These are phyloP conservation scores for Albizia julibrissin DNA, from an alignment of 306 rosid species.

Conservation along the genomic window DNA sequence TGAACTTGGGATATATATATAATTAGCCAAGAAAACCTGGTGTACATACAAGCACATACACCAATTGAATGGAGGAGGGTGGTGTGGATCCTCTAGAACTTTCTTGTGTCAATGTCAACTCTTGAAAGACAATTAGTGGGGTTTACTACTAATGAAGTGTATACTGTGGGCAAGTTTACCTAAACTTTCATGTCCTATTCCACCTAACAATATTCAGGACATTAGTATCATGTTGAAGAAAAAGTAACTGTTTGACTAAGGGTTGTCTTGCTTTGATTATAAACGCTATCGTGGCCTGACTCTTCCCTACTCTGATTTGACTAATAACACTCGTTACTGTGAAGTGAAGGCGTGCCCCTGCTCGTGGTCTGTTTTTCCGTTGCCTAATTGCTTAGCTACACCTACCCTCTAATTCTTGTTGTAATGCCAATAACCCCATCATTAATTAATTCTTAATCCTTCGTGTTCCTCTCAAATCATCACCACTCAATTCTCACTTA, in stretches of 20 bases:
- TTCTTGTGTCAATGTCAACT: neutral
- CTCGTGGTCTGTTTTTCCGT: neutral
- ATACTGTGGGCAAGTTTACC: neutral
- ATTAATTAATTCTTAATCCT: neutral
- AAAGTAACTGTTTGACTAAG: neutral
- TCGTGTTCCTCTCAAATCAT: neutral
- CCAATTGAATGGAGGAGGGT: neutral
- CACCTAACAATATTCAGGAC: neutral
- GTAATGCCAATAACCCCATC: neutral
- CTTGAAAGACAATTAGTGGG: neutral
- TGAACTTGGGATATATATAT: neutral
- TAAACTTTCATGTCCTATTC: neutral
- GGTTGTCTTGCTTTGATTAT: neutral
- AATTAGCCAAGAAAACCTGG: neutral
- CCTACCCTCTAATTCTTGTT: neutral
- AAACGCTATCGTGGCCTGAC: neutral
- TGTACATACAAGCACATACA: neutral
- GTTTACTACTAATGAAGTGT: neutral
- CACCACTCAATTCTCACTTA: neutral
- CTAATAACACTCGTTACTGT: neutral
- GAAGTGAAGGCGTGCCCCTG: neutral
- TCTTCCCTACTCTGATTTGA: conserved; percentile 13
- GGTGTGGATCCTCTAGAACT: neutral
- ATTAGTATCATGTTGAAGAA: neutral
- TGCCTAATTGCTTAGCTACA: neutral